Percentiles rank a stretch among this genome's conserved stretches.
These are phyloP conservation scores for Vinca major DNA, from an alignment of 305 asterid genomes.

Conservation along the genomic window DNA sequence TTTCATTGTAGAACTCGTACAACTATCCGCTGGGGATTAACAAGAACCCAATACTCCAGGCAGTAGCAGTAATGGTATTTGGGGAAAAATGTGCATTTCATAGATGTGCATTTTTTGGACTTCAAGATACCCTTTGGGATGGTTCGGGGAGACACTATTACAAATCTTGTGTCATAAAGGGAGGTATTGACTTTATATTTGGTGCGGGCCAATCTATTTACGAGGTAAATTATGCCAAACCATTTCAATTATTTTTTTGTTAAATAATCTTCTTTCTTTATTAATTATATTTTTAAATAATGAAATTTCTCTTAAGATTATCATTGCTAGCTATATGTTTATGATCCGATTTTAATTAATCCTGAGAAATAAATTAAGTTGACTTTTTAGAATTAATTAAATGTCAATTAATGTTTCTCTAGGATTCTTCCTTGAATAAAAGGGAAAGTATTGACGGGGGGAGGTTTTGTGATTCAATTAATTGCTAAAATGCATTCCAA, in stretches of 20 bases:
- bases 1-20: conserved; percentile 41
- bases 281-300: no score
- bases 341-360: no score
- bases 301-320: no score
- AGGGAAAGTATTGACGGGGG: no score
- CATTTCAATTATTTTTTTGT: no score
- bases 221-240: conserved; percentile 32
- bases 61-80: conserved; percentile 44
- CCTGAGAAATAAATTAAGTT: no score
- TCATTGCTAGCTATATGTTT: no score
- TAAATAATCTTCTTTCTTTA: neutral
- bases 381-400: no score
- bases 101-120: conserved; percentile 42
- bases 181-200: conserved; percentile 64
- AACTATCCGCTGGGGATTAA: conserved; percentile 40
- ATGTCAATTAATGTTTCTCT: no score
- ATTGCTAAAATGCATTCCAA: no score
- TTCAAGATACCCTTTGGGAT: conserved; percentile 69
- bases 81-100: conserved; percentile 58
- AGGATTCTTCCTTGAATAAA: no score
- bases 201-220: conserved; percentile 70
- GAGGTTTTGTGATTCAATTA: no score
- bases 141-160: conserved; percentile 55
- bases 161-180: conserved; percentile 43
- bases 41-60: conserved; percentile 23